phyloP scores from a whole-genome alignment of 345 rosid species.

The Populus simonii region DNA sequence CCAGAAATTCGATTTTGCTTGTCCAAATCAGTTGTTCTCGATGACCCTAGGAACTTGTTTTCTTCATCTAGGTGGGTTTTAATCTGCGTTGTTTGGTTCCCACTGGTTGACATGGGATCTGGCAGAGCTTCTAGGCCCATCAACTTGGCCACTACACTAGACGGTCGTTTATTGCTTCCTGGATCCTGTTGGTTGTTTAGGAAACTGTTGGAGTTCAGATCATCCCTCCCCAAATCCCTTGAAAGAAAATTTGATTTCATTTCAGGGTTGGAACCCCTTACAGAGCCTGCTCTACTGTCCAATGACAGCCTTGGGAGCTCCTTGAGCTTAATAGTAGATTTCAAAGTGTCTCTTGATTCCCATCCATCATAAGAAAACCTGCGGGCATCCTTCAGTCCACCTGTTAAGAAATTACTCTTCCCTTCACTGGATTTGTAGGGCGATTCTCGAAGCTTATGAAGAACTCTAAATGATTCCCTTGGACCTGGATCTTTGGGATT shows the following conservation, averaged over 20 bases:
- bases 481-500: slow-evolving; percentile 40
- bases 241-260: slow-evolving; percentile 35
- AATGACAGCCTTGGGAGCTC: slow-evolving; percentile 85
- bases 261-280: slow-evolving; percentile 37
- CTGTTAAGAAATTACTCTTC: slow-evolving; percentile 35
- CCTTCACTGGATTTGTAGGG: slow-evolving; percentile 32
- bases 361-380: slow-evolving; percentile 87
- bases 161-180: slow-evolving; percentile 52
- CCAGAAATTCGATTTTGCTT: slow-evolving; percentile 36
- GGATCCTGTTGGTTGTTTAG: slow-evolving; percentile 45
- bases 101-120: slow-evolving; percentile 25
- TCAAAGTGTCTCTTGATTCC: slow-evolving; percentile 48
- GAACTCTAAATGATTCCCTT: slow-evolving; percentile 45
- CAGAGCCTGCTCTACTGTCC: slow-evolving; percentile 66
- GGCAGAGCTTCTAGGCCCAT: slow-evolving; percentile 83
- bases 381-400: slow-evolving; percentile 51
- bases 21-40: slow-evolving; percentile 29
- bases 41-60: slow-evolving; percentile 26
- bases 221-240: slow-evolving; percentile 21
- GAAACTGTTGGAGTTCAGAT: slow-evolving; percentile 11
- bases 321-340: slow-evolving; percentile 57
- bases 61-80: slow-evolving; percentile 24
- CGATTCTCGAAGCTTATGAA: slow-evolving; percentile 33
- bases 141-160: slow-evolving; percentile 74
- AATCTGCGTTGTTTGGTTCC: slow-evolving; percentile 18